These are phyloP conservation scores for Chalciporus sphaerocephalus DNA, from an alignment of 768 basidiomycete genomes.

Conservation along the genomic window DNA sequence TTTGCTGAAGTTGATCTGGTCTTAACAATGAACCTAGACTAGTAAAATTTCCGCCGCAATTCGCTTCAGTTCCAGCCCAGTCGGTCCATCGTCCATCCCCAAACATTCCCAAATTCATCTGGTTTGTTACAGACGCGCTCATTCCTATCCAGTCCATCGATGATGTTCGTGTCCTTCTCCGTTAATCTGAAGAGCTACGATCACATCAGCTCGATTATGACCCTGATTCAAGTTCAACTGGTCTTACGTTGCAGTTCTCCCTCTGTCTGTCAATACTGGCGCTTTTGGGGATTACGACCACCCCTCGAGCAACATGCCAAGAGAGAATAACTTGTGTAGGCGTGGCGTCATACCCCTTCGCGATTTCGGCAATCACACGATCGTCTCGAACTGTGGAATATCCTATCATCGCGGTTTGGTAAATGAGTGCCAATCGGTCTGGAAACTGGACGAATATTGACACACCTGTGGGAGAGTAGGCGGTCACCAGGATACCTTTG, in stretches of 20 bases:
- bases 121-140: conserved; percentile 39
- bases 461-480: conserved; percentile 31
- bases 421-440: no score
- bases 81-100: conserved; percentile 37
- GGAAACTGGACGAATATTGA: neutral
- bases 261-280: conserved; percentile 21
- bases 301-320: conserved; percentile 32
- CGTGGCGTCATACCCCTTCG: conserved; percentile 23
- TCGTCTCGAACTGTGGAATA: conserved; percentile 16
- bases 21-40: neutral
- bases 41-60: neutral
- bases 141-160: conserved; percentile 39
- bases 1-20: neutral
- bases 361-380: conserved; percentile 25
- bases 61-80: conserved; percentile 34
- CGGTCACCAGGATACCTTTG: conserved; percentile 32
- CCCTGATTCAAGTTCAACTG: neutral
- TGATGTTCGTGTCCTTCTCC: conserved; percentile 36
- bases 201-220: neutral
- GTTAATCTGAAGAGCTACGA: conserved; percentile 34
- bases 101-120: conserved; percentile 34
- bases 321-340: conserved; percentile 30
- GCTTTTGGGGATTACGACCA: conserved; percentile 30
- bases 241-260: conserved; percentile 20
- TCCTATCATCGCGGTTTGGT: neutral